A percentile compares a stretch with the other conserved stretches of the same genome.
Conservation (phyloP, 2,329 filamentous ascomycete species). For the Nakataea oryzae region DNA sequence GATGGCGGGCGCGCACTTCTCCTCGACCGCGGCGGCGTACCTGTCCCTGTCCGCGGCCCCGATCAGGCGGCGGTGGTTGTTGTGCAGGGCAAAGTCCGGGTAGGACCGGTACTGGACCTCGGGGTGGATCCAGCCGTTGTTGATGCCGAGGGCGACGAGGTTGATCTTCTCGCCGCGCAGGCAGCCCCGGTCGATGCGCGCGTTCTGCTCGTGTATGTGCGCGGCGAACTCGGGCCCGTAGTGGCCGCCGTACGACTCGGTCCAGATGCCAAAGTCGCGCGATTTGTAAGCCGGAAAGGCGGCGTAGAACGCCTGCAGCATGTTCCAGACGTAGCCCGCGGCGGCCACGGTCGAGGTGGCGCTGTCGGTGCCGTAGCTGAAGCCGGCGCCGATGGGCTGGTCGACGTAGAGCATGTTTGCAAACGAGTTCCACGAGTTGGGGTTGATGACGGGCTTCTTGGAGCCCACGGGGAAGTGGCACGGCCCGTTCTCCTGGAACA, state of each 20-base stretch:
- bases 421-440: slow-evolving; percentile 3
- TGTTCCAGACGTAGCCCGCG: slow-evolving; percentile 33
- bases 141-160: slow-evolving; percentile 42
- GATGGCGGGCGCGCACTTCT: not conserved
- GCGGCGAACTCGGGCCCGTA: slow-evolving; percentile 45
- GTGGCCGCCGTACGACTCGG: slow-evolving; percentile 46
- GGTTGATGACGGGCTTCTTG: not conserved
- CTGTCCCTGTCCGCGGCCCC: not conserved
- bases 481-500: slow-evolving; percentile 33
- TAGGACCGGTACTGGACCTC: slow-evolving; percentile 29
- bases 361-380: slow-evolving; percentile 5
- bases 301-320: slow-evolving; percentile 51
- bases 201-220: slow-evolving; percentile 46
- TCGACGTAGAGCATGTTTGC: slow-evolving; percentile 8
- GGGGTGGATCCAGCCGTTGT: slow-evolving; percentile 46
- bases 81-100: slow-evolving; percentile 33
- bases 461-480: slow-evolving; percentile 14
- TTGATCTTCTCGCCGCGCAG: slow-evolving; percentile 31
- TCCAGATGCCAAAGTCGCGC: slow-evolving; percentile 42
- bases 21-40: not conserved
- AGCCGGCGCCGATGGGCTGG: slow-evolving; percentile 7
- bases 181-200: slow-evolving; percentile 31
- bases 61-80: slow-evolving; percentile 22
- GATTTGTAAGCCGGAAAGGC: slow-evolving; percentile 52
- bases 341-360: slow-evolving; percentile 5